Conservation (phyloP, 495 filamentous ascomycete species). For the Ramalina peruviana region DNA sequence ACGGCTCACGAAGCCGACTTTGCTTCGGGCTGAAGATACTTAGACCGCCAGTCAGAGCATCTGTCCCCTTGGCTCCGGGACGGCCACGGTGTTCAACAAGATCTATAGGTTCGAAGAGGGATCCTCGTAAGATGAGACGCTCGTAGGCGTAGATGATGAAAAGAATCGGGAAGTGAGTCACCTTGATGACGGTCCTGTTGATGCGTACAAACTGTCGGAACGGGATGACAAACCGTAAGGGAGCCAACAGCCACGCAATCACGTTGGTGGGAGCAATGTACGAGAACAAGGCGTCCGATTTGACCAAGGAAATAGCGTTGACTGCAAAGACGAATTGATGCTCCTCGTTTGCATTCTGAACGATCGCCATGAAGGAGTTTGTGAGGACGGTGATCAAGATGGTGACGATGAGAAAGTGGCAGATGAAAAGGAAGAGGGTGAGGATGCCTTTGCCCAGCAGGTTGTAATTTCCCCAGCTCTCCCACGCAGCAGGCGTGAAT, state of each 20-base stretch:
- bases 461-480: conserved; percentile 65
- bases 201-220: conserved; percentile 65
- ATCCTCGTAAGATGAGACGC: conserved; percentile 51
- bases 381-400: conserved; percentile 86
- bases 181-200: conserved; percentile 77
- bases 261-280: conserved; percentile 84
- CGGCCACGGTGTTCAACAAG: conserved; percentile 39
- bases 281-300: conserved; percentile 84
- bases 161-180: conserved; percentile 76
- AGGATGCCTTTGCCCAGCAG: conserved; percentile 59
- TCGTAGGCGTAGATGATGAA: conserved; percentile 81
- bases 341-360: conserved; percentile 81
- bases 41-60: conserved; percentile 31
- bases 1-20: conserved; percentile 60
- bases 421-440: conserved; percentile 75
- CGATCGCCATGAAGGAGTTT: conserved; percentile 87
- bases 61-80: conserved; percentile 28
- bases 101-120: conserved; percentile 64
- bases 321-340: conserved; percentile 91
- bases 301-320: conserved; percentile 92
- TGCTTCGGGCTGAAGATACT: conserved; percentile 50
- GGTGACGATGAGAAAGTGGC: conserved; percentile 87
- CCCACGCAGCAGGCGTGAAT: conserved; percentile 63
- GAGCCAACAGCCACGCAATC: conserved; percentile 72
- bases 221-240: conserved; percentile 62